Base-by-base conservation (phyloP, 1,284 basidiomycete genomes). In the Apiotrichum gracile region DNA sequence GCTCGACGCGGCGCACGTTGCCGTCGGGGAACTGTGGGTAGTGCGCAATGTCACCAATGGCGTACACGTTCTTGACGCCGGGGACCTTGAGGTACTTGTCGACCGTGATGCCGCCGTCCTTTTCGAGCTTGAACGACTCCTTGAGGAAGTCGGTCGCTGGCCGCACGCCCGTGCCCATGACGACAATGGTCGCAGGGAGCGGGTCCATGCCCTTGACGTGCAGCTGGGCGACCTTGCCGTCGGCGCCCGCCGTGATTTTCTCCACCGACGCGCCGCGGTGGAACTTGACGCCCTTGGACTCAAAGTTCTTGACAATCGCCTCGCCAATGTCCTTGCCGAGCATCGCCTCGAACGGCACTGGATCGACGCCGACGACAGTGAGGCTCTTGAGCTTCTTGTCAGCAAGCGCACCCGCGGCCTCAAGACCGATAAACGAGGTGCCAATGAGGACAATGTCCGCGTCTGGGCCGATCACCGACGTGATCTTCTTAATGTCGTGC, bases 391-490 rank as follows among this genome's bases (percentile, higher is more conserved):
- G 82, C 74, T 85, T 87, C 52, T 85, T 85, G 67, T 85, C 86
- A 5, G 83, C 70, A 1, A 90, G 77, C 1, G 89, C 87, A 16
- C 80, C 81, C 5, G 90, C 89, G 12, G 91, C 78, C 72, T 97
- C 92, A 87, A 97, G 90, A 49, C 88, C 86, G 66, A 97, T 97
- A 76, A 96, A 97, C 19, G 87, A 89, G 31, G 85, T 87, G 2
- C 92, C 92, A 59, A 96, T 87, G 31, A 96, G 82, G 31, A 92
- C 88, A 44, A 89, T 74, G 50, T 83, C 81, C 66, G 88, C 86
- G 26, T 87, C 87, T 65, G 86, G 83, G 34, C 62, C 66, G 48
- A 75, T 58, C 16, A 61, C 60, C 40, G 80, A 80, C 62, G 87
- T 86, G 60, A 96, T 85, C 48, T 81, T 82, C 75, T 86, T 82